Conservation (phyloP, 1,284 basidiomycete species). For the Mycosarcoma mackinlayi region DNA sequence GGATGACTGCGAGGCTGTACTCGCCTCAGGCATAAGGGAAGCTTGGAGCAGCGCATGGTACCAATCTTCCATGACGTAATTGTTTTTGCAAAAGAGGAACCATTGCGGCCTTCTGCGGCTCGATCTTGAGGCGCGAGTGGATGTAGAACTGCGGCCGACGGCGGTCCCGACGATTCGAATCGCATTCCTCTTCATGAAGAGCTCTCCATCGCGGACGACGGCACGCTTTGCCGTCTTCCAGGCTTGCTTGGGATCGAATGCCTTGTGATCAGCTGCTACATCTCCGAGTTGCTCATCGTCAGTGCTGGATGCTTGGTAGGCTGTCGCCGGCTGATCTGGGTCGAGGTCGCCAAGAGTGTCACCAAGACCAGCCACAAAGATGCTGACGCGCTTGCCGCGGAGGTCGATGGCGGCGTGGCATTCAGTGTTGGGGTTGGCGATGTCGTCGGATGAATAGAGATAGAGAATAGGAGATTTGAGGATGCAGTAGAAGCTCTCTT, state of each 20-base stretch:
- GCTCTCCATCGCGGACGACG: slow-evolving; percentile 58
- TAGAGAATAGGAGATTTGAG: slow-evolving; percentile 65
- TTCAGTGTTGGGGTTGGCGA: slow-evolving; percentile 54
- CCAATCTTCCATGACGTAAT: slow-evolving; percentile 80
- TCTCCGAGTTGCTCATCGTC: slow-evolving; percentile 24
- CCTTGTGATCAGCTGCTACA: slow-evolving; percentile 11
- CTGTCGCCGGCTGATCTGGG: slow-evolving; percentile 6
- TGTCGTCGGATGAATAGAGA: slow-evolving; percentile 63
- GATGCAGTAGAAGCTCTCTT: slow-evolving; percentile 59
- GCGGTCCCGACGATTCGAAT: slow-evolving; percentile 57
- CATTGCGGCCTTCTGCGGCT: slow-evolving; percentile 49
- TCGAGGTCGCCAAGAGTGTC: slow-evolving; percentile 61
- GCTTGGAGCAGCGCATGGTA: slow-evolving; percentile 86
- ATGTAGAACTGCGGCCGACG: slow-evolving; percentile 10
- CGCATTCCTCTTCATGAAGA: slow-evolving; percentile 65
- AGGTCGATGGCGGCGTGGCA: slow-evolving; percentile 65
- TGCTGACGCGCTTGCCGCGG: slow-evolving; percentile 61
- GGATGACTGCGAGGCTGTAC: slow-evolving; percentile 12
- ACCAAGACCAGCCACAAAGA: slow-evolving; percentile 57
- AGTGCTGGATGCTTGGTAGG: slow-evolving; percentile 8
- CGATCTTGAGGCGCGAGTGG: slow-evolving; percentile 13
- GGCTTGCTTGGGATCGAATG: slow-evolving; percentile 16
- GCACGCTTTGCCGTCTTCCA: slow-evolving; percentile 48
- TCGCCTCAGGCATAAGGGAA: slow-evolving; percentile 71
- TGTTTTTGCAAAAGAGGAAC: slow-evolving; percentile 66